Conservation (phyloP, 2,329 filamentous ascomycete species). For the Nothomitra cinnamomea region DNA sequence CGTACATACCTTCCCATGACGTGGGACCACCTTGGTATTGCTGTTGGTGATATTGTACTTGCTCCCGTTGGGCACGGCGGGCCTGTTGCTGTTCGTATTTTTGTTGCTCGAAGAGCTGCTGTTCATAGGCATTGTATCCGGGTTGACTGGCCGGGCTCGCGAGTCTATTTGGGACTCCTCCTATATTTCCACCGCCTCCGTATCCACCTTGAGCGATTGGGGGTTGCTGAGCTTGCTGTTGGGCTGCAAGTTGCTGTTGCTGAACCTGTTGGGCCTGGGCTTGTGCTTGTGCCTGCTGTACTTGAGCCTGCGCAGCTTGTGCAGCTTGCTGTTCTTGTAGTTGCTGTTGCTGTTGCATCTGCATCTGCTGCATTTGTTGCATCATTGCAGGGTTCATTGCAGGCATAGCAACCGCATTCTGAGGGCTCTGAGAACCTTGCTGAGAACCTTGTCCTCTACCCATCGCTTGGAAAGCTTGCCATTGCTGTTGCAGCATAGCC, state of each 20-base stretch:
- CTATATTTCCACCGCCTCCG: slow-evolving; percentile 8
- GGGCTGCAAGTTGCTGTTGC: slow-evolving; percentile 10
- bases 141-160: slow-evolving; percentile 2
- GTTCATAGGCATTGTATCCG: slow-evolving; percentile 49
- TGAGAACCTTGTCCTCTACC: slow-evolving; percentile 9
- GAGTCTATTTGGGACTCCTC: slow-evolving; percentile 4
- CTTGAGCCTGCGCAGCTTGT: background rate
- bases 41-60: slow-evolving; percentile 19
- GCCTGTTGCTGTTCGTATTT: slow-evolving; percentile 58
- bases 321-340: slow-evolving; percentile 9
- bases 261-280: slow-evolving; percentile 2
- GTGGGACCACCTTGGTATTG: slow-evolving; percentile 48
- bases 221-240: slow-evolving; percentile 9
- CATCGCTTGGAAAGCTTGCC: slow-evolving; percentile 21
- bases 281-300: slow-evolving; percentile 10
- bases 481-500: slow-evolving; percentile 30
- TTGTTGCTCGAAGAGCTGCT: slow-evolving; percentile 59
- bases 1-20: slow-evolving; percentile 96
- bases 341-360: slow-evolving; percentile 35
- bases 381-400: slow-evolving; percentile 56
- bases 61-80: slow-evolving; percentile 25
- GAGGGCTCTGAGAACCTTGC: slow-evolving; percentile 19
- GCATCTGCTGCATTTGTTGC: slow-evolving; percentile 59
- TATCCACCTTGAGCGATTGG: slow-evolving; percentile 10
- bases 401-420: slow-evolving; percentile 26